Conservation (phyloP, 768 basidiomycete genomes). For the Cystobasidium onofrii region DNA sequence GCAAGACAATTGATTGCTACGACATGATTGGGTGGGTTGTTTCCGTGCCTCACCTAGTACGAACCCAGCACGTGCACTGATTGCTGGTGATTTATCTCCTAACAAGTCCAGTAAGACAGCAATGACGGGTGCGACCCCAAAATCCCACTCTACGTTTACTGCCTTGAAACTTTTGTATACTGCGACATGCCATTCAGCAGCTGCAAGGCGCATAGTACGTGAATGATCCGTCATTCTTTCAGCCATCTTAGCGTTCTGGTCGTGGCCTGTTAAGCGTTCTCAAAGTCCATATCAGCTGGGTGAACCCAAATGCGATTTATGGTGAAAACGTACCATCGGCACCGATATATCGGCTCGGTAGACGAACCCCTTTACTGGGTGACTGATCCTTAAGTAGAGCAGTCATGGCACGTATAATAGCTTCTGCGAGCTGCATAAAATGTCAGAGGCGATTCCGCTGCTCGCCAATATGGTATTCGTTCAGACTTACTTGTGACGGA, state of each 20-base stretch:
- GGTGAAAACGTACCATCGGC: neutral
- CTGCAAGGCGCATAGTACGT: slow-evolving; percentile 24
- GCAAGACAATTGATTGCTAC: neutral
- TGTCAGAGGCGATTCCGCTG: neutral
- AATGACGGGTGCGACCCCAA: slow-evolving; percentile 10
- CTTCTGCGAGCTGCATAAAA: neutral
- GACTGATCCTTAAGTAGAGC: neutral
- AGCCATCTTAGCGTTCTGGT: neutral
- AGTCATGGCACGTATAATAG: neutral
- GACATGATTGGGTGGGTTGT: neutral
- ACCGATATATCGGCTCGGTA: neutral
- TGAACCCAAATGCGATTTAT: too few species aligned
- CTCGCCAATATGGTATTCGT: neutral
- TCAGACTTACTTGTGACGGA: neutral
- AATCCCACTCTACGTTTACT: neutral
- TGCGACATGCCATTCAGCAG: slow-evolving; percentile 26
- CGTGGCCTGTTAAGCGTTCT: neutral
- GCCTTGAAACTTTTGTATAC: slow-evolving; percentile 7
- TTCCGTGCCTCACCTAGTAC: slow-evolving; percentile 31
- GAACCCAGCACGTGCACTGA: slow-evolving; percentile 32
- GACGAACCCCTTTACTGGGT: neutral
- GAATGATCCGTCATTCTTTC: neutral
- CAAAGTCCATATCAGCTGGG: too few species aligned
- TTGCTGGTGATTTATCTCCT: slow-evolving; percentile 1
- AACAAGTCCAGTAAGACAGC: slow-evolving; percentile 32